Base-by-base conservation (phyloP, 1,284 basidiomycete species). In the Taiwanofungus camphoratus region DNA sequence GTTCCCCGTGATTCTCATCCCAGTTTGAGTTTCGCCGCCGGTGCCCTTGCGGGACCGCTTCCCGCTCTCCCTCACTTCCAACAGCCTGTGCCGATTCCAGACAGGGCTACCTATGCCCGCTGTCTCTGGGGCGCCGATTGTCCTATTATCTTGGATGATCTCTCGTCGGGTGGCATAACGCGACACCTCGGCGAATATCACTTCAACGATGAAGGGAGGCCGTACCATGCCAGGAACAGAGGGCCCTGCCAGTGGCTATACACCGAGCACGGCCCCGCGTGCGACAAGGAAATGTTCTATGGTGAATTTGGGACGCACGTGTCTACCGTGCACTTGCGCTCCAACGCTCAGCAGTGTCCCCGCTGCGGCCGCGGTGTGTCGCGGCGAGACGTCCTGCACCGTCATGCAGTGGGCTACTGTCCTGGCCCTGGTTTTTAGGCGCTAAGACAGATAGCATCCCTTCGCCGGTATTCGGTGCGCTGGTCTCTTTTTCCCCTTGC, bases 271-370 rank as follows among this genome's bases (percentile, higher is more conserved):
- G 11, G 9, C 11, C 34, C 31, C 34, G 33, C 27, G 2, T 18
- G 29, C 23, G 33, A 8, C 15, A 33, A 20, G 9, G 21, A 15
- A 9, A 46, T 46, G 41, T 30, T 15, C 21, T 39, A 42, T 15
- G 30, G 11, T 5, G 39, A 36, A 9, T 42, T 39, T 18, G 45
- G 45, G 19, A 46, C 39, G 41, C 45, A 46, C 36, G 35, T 46
- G 15, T 40, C 45, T 4, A 32, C 45, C 4, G 40, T 42, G 11
- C 45, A 46, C 23, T 37, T 46, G n/a, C 30, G 45, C 8, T 18
- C 40, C 6, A 42, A 21, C n/a, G 31, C 44, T 7, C 21, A 27
- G n/a, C 38, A n/a, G 6, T 45, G 44, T 38, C 30, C 31, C 2
- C 30, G 20, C 20, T 45, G 44, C 31, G 26, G 30, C n/a, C 37